phyloP scores from a whole-genome alignment of 306 rosid species.

The Aeschynomene evenia region DNA sequence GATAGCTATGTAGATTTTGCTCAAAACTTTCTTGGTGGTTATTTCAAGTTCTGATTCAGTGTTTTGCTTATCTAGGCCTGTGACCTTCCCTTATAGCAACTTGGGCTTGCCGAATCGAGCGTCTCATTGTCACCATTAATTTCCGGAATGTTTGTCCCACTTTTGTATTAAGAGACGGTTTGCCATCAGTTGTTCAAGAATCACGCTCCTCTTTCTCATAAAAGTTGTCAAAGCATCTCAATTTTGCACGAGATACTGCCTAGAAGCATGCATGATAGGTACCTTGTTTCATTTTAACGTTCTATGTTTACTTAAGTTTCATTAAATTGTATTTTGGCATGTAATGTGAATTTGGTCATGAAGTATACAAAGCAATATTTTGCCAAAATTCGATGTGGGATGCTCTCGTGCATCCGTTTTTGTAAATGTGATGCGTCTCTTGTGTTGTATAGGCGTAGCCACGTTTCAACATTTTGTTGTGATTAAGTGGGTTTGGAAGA shows the following conservation, averaged over 20 bases:
- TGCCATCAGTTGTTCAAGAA: constrained; percentile 20
- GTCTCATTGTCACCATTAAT: background rate
- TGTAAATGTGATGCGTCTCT: too few species aligned
- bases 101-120: constrained; percentile 31
- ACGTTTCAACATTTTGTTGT: too few species aligned
- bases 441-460: too few species aligned
- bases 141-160: constrained; percentile 11
- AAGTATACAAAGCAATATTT: background rate
- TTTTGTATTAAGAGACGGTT: constrained; percentile 5
- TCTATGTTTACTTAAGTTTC: background rate
- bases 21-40: constrained; percentile 21
- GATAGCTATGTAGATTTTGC: constrained; percentile 12
- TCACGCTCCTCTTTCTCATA: background rate
- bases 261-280: background rate
- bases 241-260: background rate
- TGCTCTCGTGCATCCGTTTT: too few species aligned
- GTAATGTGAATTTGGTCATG: background rate
- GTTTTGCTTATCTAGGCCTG: constrained; percentile 52
- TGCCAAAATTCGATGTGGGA: too few species aligned
- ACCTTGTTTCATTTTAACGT: background rate
- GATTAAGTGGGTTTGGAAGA: too few species aligned
- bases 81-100: constrained; percentile 39
- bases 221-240: constrained; percentile 10
- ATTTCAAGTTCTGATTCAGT: constrained; percentile 36
- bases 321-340: background rate